A percentile compares a stretch with the other conserved stretches of the same genome.
Evolutionary conservation across 2,329 filamentous ascomycete genomes (phyloP).

Genomic region (Magnaporthiopsis incrustans): DNA sequence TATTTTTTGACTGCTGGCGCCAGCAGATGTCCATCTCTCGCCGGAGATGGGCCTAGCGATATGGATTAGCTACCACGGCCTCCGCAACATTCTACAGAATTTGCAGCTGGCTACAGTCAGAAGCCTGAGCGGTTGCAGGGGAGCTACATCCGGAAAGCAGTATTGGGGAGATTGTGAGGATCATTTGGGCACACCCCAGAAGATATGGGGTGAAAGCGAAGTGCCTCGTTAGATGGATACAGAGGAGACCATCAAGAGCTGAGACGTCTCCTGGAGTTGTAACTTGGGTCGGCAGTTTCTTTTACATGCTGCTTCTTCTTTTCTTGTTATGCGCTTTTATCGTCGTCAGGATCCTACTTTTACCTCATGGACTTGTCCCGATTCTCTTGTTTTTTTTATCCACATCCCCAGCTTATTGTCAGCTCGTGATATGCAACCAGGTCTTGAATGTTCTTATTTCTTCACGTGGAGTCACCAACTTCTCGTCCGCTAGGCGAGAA

Average conservation of each 20-base stretch:
- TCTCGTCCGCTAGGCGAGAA: background rate
- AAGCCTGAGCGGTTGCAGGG: background rate
- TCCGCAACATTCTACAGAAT: background rate
- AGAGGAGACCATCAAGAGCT: slow-evolving; percentile 47
- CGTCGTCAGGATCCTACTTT: background rate
- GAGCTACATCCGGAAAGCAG: too few relatives aligned
- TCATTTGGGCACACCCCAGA: background rate
- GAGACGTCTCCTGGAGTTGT: slow-evolving; percentile 39
- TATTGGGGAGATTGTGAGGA: background rate
- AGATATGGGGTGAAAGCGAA: background rate
- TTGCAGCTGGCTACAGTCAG: background rate
- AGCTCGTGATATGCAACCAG: too few relatives aligned
- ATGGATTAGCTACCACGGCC: background rate
- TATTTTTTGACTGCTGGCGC: background rate
- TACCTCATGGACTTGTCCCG: slow-evolving; percentile 5
- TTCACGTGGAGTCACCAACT: too few relatives aligned
- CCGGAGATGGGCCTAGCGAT: too few relatives aligned
- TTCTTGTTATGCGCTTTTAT: slow-evolving; percentile 11
- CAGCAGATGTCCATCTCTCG: too few relatives aligned
- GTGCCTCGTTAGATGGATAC: slow-evolving; percentile 16
- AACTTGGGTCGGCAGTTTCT: slow-evolving; percentile 7
- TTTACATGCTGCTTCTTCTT: slow-evolving; percentile 6
- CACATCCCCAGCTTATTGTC: too few relatives aligned
- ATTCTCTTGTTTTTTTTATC: slow-evolving; percentile 1
- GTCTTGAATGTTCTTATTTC: too few relatives aligned